A percentile compares a stretch with the other conserved stretches of the same genome.
Conservation (phyloP, 1,284 basidiomycete genomes). For the Papiliotrema fonsecae region DNA sequence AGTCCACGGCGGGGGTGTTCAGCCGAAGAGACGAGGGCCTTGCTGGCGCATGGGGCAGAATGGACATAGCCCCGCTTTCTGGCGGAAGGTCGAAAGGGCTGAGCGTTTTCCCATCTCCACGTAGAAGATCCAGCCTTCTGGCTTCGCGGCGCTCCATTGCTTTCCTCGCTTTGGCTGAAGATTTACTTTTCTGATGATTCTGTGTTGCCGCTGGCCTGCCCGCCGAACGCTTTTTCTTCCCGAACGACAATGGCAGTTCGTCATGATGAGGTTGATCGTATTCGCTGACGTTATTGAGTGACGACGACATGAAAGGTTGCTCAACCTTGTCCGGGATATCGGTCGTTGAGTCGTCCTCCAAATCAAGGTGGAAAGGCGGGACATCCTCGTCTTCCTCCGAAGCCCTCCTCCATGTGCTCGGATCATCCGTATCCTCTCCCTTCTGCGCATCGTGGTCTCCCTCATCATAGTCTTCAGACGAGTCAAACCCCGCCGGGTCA, state of each 20-base stretch:
- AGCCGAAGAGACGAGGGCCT: conserved; percentile 29
- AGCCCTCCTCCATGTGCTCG: not conserved
- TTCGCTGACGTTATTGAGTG: too few relatives aligned
- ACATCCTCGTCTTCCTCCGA: conserved; percentile 17
- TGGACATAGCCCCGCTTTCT: not conserved
- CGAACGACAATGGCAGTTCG: too few relatives aligned
- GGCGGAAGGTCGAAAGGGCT: not conserved
- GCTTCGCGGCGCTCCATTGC: conserved; percentile 26
- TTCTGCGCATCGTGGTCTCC: not conserved
- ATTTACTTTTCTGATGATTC: conserved; percentile 10
- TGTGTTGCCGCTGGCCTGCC: too few relatives aligned
- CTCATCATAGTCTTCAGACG: conserved; percentile 2
- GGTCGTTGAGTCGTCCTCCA: conserved; percentile 19
- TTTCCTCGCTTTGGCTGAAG: conserved; percentile 27
- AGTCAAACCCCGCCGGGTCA: conserved; percentile 2
- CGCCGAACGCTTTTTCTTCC: conserved; percentile 3
- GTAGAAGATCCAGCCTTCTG: conserved; percentile 37
- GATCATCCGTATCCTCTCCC: not conserved
- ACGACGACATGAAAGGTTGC: not conserved
- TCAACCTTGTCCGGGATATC: not conserved
- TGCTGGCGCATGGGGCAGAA: conserved; percentile 17
- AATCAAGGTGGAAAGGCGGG: conserved; percentile 24
- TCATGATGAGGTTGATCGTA: too few relatives aligned
- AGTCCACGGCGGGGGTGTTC: conserved; percentile 19
- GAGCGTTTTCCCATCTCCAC: conserved; percentile 40